These are phyloP conservation scores for Lentinula aciculospora DNA, from an alignment of 768 basidiomycete species.

Conservation along the genomic window DNA sequence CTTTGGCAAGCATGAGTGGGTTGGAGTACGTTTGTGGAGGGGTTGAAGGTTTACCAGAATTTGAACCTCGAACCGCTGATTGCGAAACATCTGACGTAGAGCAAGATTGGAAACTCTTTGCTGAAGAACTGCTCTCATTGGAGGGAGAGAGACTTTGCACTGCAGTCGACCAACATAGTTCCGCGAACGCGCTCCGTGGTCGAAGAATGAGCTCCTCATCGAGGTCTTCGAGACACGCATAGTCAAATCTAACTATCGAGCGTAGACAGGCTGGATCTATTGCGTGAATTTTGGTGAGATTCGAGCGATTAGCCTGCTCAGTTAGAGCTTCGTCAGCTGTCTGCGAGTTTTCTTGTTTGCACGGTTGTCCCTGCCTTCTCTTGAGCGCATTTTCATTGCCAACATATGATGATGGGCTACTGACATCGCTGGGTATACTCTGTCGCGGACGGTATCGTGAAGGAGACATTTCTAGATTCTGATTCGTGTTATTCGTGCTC, in stretches of 20 bases:
- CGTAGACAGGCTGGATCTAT: conserved; percentile 13
- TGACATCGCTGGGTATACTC: conserved; percentile 3
- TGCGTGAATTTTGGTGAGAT: neutral
- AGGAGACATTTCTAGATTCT: neutral
- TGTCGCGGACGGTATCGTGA: conserved; percentile 1
- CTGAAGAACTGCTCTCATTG: neutral
- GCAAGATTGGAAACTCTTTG: neutral
- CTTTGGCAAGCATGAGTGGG: neutral
- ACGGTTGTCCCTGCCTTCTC: neutral
- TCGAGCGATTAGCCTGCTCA: neutral
- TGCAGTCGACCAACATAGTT: conserved; percentile 35
- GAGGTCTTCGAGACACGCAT: conserved; percentile 32
- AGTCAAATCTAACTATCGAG: conserved; percentile 28
- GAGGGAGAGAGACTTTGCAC: conserved; percentile 13
- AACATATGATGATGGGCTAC: neutral
- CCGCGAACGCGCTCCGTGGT: conserved; percentile 35
- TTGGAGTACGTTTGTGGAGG: neutral
- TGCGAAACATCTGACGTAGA: neutral
- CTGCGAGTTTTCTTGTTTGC: neutral
- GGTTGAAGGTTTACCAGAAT: neutral
- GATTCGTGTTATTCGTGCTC: neutral
- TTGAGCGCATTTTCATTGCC: neutral
- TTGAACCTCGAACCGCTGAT: neutral
- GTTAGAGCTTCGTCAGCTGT: neutral
- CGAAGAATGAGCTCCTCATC: conserved; percentile 36